Base-by-base conservation (phyloP, 176 grass and related monocot genomes). In the Eleusine coracana region DNA sequence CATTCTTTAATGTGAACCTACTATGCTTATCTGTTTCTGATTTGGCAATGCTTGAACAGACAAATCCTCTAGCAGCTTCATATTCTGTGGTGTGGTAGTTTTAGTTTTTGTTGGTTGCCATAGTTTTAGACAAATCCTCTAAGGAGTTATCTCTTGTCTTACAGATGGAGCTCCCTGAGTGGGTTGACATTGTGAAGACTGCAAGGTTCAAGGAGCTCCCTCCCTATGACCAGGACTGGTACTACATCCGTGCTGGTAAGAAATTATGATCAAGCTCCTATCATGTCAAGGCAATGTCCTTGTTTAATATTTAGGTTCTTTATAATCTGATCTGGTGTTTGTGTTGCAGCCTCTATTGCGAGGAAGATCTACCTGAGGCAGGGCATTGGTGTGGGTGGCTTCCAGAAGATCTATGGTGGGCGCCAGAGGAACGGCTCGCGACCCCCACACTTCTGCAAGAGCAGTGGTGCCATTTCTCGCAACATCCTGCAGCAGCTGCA, bases 111-210 rank as follows among this genome's bases (percentile, higher is more conserved):
- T 25, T 12, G 21, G 9, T 12, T 51, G 0, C 3, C 12, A 34
- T 1, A 72, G 20, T 45, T n/a, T n/a, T n/a, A n/a, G n/a, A n/a
- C n/a, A n/a, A n/a, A n/a, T n/a, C n/a, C n/a, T n/a, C n/a, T n/a
- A n/a, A 20, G 54, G 17, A 56, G 34, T 63, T 12, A 4, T 31
- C 21, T 11, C 29, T 54, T 20, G 20, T 75, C 3, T 23, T 84
- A 68, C 28, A 94, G 92, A 89, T 94, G 89, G 92, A 92, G 83
- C 92, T 94, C 55, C 87, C 92, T 0, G 84, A 94, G 83, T 94
- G 92, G 92, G 88, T 87, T 61, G 92, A 94, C 76, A 94, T 94
- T 71, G 92, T 94, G 38, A 94, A 94, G 73, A 94, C 92, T 38
- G 92, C 88, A 42, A 88, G 89, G 80, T 94, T 94, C 59, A 94